Percentiles rank a stretch among this genome's conserved stretches.
Conservation (phyloP, 2,329 filamentous ascomycete genomes). For the Fusarium nodosum region DNA sequence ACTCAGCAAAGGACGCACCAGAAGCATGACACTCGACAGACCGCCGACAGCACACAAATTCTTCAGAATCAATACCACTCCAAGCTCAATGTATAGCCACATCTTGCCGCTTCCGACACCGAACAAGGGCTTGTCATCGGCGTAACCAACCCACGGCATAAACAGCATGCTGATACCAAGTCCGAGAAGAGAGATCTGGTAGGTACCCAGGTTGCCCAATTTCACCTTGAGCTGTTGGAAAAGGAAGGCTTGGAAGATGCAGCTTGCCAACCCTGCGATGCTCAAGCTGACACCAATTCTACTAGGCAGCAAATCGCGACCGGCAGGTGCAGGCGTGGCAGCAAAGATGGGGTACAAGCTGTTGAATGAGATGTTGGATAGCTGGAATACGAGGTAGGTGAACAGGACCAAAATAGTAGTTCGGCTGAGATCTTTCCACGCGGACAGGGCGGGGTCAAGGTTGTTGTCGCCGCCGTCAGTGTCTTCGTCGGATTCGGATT, state of each 20-base stretch:
- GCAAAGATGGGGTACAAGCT: conserved; percentile 95
- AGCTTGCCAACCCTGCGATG: conserved; percentile 86
- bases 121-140: conserved; percentile 68
- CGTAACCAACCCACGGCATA: conserved; percentile 92
- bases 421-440: conserved; percentile 74
- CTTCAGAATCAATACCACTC: conserved; percentile 84
- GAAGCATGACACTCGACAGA: conserved; percentile 86
- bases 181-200: conserved; percentile 81
- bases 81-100: conserved; percentile 87
- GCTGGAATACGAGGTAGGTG: conserved; percentile 93
- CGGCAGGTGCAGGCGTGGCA: conserved; percentile 79
- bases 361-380: conserved; percentile 95
- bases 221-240: conserved; percentile 84
- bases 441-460: conserved; percentile 46
- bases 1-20: conserved; percentile 68
- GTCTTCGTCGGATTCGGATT: conserved; percentile 45
- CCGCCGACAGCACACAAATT: conserved; percentile 92
- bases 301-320: conserved; percentile 79
- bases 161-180: conserved; percentile 85
- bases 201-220: conserved; percentile 88
- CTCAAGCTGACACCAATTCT: conserved; percentile 90
- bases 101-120: conserved; percentile 72
- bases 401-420: conserved; percentile 85
- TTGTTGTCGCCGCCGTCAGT: conserved; percentile 45
- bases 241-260: conserved; percentile 88